Evolutionary conservation across 2,329 filamentous ascomycete genomes (phyloP), one percentile per base, ranked within the genome.

Genomic region (Exophiala sp.): DNA sequence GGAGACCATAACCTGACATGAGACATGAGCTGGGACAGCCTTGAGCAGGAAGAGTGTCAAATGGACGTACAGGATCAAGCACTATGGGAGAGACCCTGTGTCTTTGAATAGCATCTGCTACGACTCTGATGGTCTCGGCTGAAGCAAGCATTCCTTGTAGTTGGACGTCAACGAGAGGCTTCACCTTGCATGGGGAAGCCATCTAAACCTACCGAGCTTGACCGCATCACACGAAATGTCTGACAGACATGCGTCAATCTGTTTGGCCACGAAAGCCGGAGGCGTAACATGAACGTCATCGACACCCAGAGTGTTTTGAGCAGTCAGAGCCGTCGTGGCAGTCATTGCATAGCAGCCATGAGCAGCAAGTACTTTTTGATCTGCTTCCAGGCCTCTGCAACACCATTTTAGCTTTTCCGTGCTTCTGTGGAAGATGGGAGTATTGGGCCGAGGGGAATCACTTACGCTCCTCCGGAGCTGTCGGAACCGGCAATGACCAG

Each of bases 261-360:
- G 89, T 75, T 89, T 88, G 61, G 78, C 78, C 20, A 96, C 83
- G 70, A 97, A 96, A 3, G 79, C 77, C 0, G 88, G 77, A 0
- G 92, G 92, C 6, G 88, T 82, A 52, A 87, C 75, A 66, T 96
- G 89, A 47, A 97, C 89, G 60, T 81, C 89, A 58, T 84, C 78
- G 11, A 97, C 91, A 3, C 90, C 90, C 49, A 82, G 78, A 0
- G 94, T 99, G 71, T 97, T 96, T 68, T 97, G 94, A 12, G 90
- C 91, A n/a, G 94, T 99, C 66, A 99, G 76, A 16, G 92, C 92
- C 11, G 92, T 95, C 8, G 92, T 96, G 18, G 91, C 90, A 47
- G 92, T 96, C 85, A 96, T 95, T 55, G 90, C 91, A 78, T 97
- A 97, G 74, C 89, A 94, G 55, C 87, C 86, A 80, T 97, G 91